phyloP scores from a whole-genome alignment of 306 rosid species.

The Dryas alaskensis region DNA sequence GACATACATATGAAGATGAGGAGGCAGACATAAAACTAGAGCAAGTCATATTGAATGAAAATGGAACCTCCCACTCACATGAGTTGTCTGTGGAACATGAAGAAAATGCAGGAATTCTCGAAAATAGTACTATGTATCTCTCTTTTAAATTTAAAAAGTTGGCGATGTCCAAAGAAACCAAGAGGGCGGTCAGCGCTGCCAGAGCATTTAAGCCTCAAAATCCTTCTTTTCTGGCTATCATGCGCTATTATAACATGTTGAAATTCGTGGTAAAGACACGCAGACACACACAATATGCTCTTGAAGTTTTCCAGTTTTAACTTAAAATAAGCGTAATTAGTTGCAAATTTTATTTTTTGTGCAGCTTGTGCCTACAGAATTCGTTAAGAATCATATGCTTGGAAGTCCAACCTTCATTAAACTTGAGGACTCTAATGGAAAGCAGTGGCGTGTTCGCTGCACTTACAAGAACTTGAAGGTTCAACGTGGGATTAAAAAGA shows the following conservation, averaged over 20 bases:
- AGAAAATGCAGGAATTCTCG: not conserved
- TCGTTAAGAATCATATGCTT: conserved; percentile 24
- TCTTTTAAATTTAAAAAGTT: not conserved
- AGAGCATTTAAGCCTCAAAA: conserved; percentile 7
- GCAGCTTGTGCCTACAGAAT: conserved; percentile 34
- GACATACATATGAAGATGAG: too few species aligned
- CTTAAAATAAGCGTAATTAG: too few species aligned
- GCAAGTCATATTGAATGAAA: not conserved
- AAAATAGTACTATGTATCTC: not conserved
- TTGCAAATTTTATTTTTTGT: not conserved
- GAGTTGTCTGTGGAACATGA: not conserved
- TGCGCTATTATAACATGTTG: not conserved
- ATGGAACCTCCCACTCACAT: not conserved
- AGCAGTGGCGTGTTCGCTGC: conserved; percentile 14
- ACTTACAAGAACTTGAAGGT: not conserved
- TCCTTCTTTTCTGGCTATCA: conserved; percentile 22
- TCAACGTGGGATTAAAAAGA: not conserved
- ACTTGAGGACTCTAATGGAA: conserved; percentile 19
- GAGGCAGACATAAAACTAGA: too few species aligned
- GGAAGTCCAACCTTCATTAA: not conserved
- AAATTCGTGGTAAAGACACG: conserved; percentile 9
- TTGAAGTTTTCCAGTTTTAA: not conserved
- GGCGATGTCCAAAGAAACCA: not conserved
- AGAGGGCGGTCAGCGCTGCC: conserved; percentile 20
- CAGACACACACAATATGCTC: not conserved